These are phyloP conservation scores for Calycina herbarum DNA, from an alignment of 2,329 filamentous ascomycete species.

Conservation along the genomic window DNA sequence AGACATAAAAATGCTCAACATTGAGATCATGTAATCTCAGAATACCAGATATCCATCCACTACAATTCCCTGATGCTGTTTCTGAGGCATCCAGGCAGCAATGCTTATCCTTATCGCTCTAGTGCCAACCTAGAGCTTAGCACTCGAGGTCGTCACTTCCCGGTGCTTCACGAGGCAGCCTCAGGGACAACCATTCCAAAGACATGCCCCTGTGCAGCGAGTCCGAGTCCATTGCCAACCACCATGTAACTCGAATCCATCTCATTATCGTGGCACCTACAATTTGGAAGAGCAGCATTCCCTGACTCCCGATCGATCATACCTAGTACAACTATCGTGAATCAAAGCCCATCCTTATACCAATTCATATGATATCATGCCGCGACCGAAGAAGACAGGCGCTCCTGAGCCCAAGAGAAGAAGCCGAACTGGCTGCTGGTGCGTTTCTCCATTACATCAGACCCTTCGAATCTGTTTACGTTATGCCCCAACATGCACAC, in stretches of 20 bases:
- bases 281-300: background rate
- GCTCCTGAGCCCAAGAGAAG: conserved; percentile 65
- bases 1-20: conserved; percentile 96
- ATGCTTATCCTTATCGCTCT: conserved; percentile 12
- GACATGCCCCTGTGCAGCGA: background rate
- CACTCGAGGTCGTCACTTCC: no score
- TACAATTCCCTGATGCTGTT: background rate
- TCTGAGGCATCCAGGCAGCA: conserved; percentile 2
- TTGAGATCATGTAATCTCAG: conserved; percentile 45
- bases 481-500: background rate
- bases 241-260: background rate
- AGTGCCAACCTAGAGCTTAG: conserved; percentile 9
- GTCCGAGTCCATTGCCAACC: background rate
- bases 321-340: background rate
- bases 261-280: background rate
- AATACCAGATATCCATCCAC: background rate
- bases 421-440: conserved; percentile 70
- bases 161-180: background rate
- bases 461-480: background rate
- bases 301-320: background rate
- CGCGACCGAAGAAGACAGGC: conserved; percentile 63
- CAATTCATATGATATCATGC: conserved; percentile 47
- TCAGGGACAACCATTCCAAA: no score
- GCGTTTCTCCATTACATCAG: conserved; percentile 31
- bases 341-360: background rate